These are phyloP conservation scores for Chalaropsis ovoidea DNA, from an alignment of 2,329 filamentous ascomycete genomes.

Conservation along the genomic window DNA sequence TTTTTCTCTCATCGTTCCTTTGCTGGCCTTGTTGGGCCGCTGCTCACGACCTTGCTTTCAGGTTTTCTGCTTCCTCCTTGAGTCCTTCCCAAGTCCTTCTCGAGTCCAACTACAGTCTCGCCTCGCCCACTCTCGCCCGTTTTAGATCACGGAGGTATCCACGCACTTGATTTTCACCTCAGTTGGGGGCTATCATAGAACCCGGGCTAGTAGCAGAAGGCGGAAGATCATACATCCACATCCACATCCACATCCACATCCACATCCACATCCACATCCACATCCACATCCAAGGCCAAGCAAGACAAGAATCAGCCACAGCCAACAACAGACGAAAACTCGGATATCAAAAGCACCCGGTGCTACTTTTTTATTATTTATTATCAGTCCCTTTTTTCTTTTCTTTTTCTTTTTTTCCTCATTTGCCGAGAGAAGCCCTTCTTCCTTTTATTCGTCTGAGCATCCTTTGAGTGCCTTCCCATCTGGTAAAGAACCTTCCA, in stretches of 20 bases:
- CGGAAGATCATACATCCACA: not conserved
- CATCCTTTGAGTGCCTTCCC: not conserved
- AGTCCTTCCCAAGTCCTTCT: not conserved
- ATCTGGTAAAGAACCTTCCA: not conserved
- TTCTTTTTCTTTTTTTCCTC: not conserved
- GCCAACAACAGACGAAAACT: not conserved
- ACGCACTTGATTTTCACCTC: not conserved
- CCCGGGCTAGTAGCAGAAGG: not conserved
- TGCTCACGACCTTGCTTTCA: not conserved
- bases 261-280: not conserved
- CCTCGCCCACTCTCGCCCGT: not conserved
- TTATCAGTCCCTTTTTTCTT: not conserved
- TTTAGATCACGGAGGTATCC: not conserved
- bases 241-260: not conserved
- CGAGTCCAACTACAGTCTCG: not conserved
- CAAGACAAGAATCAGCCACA: conserved; percentile 2
- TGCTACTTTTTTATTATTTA: not conserved
- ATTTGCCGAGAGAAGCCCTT: not conserved
- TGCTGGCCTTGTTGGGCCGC: not conserved
- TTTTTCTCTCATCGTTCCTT: conserved; percentile 8
- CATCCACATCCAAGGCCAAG: not conserved
- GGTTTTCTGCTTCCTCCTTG: not conserved
- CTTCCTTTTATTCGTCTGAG: not conserved
- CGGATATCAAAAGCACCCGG: not conserved
- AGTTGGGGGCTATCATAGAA: not conserved